Evolutionary conservation across 495 filamentous ascomycete genomes (phyloP), one percentile per base, ranked within the genome.

Genomic region (Entonaema liquescens): DNA sequence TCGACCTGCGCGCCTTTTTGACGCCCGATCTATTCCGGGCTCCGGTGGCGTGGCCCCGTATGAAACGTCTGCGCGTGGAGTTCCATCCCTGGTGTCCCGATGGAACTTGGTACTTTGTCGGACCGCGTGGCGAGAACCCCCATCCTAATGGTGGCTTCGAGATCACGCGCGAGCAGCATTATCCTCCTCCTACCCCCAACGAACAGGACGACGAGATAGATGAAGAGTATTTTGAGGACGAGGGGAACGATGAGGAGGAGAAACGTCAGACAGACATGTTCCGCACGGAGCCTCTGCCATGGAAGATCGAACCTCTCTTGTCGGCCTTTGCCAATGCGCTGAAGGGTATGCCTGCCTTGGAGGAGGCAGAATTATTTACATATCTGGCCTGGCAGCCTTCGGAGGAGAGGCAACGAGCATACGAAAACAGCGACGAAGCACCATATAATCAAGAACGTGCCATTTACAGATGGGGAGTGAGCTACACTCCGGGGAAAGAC

Each of bases 21-120:
- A 77, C 78, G 68, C 70, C 78, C 35, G 72, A 77, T 73, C 70
- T 78, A 65, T 78, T 80, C 67, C 76, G 65, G 47, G 59, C 64
- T 64, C 74, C 54, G 31, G 73, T 75, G 59, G 70, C 49, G 55
- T 76, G 73, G 76, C 44, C 62, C 57, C 65, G 38, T 54, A 76
- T 77, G 76, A 71, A 65, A 63, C 76, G 74, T 63, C 74, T 78
- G 58, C 47, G 57, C 0, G 71, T 76, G 13, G 74, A 78, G 65
- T 74, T 78, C 66, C 71, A 78, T 65, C 71, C 74, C 8, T 78
- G 74, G 52, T 69, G 71, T 54, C 76, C 74, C 38, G 67, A 74
- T 55, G 74, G 76, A 47, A 54, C 62, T 28, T 78, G 74, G 76
- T 76, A 78, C 60, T 76, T 78, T 59, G 71, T 65, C 57, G 74